Conservation (phyloP, 164 flowering plant genomes). For the Magnolia sinica region DNA sequence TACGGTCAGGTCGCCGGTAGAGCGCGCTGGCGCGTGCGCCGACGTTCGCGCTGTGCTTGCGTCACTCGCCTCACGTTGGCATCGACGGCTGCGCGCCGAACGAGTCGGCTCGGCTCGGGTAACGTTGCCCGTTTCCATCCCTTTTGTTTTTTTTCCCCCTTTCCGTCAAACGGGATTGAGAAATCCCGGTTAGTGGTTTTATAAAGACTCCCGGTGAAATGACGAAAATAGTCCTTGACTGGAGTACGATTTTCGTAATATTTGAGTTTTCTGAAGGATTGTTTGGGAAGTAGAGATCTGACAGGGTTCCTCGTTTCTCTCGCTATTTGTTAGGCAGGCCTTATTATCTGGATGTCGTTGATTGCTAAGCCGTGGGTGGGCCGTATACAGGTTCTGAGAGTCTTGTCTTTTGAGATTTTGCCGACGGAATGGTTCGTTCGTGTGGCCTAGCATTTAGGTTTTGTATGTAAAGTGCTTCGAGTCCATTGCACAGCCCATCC, state of each 20-base stretch:
- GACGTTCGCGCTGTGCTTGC: slow-evolving; percentile 22
- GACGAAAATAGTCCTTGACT: background rate
- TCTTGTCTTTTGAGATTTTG: background rate
- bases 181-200: background rate
- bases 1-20: slow-evolving; percentile 36
- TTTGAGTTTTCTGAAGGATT: background rate
- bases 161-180: background rate
- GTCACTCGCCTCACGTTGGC: slow-evolving; percentile 8
- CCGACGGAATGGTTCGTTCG: too few relatives aligned
- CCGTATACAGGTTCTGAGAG: background rate
- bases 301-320: background rate
- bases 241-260: background rate
- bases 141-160: background rate
- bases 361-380: background rate
- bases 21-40: slow-evolving; percentile 21
- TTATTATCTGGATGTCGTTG: background rate
- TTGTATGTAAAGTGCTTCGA: too few relatives aligned
- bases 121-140: background rate
- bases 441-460: too few relatives aligned
- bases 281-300: background rate
- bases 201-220: background rate
- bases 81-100: slow-evolving; percentile 4
- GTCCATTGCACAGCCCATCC: too few relatives aligned
- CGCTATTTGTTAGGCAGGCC: background rate
- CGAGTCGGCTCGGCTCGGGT: slow-evolving; percentile 27